phyloP scores from a whole-genome alignment of 805 yeast species.

The Nakazawaea pomicola region DNA sequence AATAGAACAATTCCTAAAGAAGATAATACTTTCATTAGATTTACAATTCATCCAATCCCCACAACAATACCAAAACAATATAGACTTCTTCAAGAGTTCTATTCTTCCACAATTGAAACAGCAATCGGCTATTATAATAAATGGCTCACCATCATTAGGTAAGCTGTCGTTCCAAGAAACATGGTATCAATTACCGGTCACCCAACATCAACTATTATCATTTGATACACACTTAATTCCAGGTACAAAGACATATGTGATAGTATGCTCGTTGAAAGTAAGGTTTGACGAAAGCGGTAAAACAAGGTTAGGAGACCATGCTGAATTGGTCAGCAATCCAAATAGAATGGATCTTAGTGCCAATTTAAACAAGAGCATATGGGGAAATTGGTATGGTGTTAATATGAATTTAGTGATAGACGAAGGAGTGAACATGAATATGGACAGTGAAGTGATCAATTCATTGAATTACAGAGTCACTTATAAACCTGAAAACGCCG shows the following conservation, averaged over 20 bases:
- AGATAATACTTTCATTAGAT: slow-evolving; percentile 23
- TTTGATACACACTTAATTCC: slow-evolving; percentile 66
- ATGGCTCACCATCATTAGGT: slow-evolving; percentile 54
- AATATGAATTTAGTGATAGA: slow-evolving; percentile 56
- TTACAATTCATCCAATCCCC: slow-evolving; percentile 12
- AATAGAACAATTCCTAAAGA: slow-evolving; percentile 21
- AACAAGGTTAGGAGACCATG: slow-evolving; percentile 59
- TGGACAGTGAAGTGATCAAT: slow-evolving; percentile 44
- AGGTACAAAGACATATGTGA: slow-evolving; percentile 51
- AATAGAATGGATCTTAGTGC: slow-evolving; percentile 11
- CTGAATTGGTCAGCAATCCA: slow-evolving; percentile 37
- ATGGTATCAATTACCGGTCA: slow-evolving; percentile 52
- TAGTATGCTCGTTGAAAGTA: slow-evolving; percentile 51
- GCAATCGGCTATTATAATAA: slow-evolving; percentile 48
- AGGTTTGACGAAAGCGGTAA: slow-evolving; percentile 74
- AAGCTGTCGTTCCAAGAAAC: slow-evolving; percentile 48
- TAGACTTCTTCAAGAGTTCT: slow-evolving; percentile 17
- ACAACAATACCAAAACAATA: slow-evolving; percentile 14
- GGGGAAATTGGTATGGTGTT: slow-evolving; percentile 73
- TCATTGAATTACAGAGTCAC: slow-evolving; percentile 65
- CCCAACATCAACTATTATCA: slow-evolving; percentile 61
- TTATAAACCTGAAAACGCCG: slow-evolving; percentile 51
- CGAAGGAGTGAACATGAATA: slow-evolving; percentile 34
- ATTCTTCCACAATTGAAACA: slow-evolving; percentile 44
- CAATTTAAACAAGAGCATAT: slow-evolving; percentile 39